Base-by-base conservation (phyloP, 163 green algal genomes). In the Dunaliella salina region DNA sequence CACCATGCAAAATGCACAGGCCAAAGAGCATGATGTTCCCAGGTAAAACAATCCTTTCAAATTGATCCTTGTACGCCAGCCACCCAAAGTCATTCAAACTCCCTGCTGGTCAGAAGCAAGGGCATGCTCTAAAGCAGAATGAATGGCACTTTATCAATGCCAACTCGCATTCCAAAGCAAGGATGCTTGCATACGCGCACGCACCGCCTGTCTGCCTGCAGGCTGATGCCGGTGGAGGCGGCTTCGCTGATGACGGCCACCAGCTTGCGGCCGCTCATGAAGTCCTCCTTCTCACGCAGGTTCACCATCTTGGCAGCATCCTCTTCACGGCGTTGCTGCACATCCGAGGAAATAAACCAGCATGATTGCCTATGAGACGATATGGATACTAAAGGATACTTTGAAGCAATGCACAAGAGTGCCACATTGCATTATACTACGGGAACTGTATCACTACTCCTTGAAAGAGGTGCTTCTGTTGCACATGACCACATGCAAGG, bases 211-310 rank as follows among this genome's bases (percentile, higher is more conserved):
- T 89, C 88, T 33, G 92, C 93, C 80, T 96, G 93, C 82, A 96
- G 87, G 18, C 86, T 92, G 81, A 97, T 96, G 84, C 96, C 96
- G 0, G 95, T 96, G 69, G 86, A 94, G 30, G 95, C 96, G 0
- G 96, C 96, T 81, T 98, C 96, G 20, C 85, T 94, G 79, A 98
- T 95, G 82, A 98, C 96, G 34, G 95, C 95, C 20, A 98, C 91
- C 33, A 96, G 85, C 91, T 98, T 98, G 63, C 90, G 50, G 30
- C 95, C 95, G 80, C 83, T 87, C 94, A 95, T 95, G 89, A 96
- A 96, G 26, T 87, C 84, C 33, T 94, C 88, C 87, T 91, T 90
- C 87, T 95, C 92, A 11, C 67, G 82, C 33, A 95, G 88, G 87
- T 95, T 95, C 17, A 95, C 91, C 87, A 92, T 91, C 88, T 93